These are phyloP conservation scores for Epichloe baconii DNA, from an alignment of 2,329 filamentous ascomycete species.

Conservation along the genomic window DNA sequence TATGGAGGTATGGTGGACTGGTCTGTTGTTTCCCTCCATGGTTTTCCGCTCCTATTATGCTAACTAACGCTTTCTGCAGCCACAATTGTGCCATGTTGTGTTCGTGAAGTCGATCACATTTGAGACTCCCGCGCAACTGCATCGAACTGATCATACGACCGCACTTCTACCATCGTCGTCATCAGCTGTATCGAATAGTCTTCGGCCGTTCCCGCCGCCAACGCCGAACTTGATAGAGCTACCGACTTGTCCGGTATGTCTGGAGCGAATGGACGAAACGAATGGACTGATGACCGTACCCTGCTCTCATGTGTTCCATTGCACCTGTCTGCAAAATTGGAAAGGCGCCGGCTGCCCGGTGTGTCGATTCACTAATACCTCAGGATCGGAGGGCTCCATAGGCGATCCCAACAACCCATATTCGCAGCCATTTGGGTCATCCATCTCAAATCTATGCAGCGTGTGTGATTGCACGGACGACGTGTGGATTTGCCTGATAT, in stretches of 20 bases:
- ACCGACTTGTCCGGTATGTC: conserved; percentile 88
- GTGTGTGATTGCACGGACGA: conserved; percentile 71
- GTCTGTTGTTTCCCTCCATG: not conserved
- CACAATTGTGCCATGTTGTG: conserved; percentile 88
- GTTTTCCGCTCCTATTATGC: not conserved
- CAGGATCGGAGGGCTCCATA: conserved; percentile 14
- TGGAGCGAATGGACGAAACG: conserved; percentile 97
- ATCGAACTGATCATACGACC: conserved; percentile 46
- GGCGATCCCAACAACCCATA: conserved; percentile 37
- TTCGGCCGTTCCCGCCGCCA: conserved; percentile 48
- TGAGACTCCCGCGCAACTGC: conserved; percentile 42
- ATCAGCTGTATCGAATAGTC: conserved; percentile 26
- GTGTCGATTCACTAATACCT: conserved; percentile 66
- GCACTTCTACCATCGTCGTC: conserved; percentile 26
- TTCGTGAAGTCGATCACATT: conserved; percentile 90
- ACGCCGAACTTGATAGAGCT: conserved; percentile 82
- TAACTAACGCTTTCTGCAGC: conserved; percentile 28
- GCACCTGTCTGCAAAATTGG: conserved; percentile 92
- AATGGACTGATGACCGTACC: conserved; percentile 90
- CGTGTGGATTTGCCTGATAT: conserved; percentile 92
- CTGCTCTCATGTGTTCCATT: conserved; percentile 96
- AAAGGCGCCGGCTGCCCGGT: conserved; percentile 87
- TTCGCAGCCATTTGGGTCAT: conserved; percentile 43
- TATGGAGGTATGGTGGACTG: conserved; percentile 53
- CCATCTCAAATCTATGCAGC: conserved; percentile 58